Conservation (phyloP, 139 green algal genomes). For the Closterium sp. region DNA sequence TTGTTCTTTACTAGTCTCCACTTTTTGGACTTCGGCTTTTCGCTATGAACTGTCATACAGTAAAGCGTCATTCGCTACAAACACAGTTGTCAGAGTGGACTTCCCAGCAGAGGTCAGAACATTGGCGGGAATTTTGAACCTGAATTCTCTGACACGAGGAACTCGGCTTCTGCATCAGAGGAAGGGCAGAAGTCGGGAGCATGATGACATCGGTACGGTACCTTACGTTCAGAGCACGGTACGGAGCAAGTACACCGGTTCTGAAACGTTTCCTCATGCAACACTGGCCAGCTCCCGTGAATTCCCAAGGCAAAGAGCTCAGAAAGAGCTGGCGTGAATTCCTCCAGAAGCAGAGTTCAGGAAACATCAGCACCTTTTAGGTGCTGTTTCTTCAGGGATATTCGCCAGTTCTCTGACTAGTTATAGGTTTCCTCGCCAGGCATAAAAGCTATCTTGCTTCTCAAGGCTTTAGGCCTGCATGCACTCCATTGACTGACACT, state of each 20-base stretch:
- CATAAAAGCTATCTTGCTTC: neutral
- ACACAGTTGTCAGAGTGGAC: neutral
- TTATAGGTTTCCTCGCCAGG: too few relatives aligned
- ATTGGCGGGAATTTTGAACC: neutral
- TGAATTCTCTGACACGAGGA: neutral
- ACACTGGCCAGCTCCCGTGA: neutral
- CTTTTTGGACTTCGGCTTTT: neutral
- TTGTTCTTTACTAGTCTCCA: too few relatives aligned
- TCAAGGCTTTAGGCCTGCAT: neutral
- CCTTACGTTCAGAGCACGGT: neutral
- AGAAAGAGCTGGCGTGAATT: neutral
- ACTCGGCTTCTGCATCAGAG: too few relatives aligned
- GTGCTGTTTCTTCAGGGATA: too few relatives aligned
- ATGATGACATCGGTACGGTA: neutral
- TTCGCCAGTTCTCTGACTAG: too few relatives aligned
- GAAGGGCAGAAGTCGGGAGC: neutral
- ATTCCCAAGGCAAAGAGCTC: neutral
- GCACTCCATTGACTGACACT: neutral
- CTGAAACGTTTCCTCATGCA: neutral
- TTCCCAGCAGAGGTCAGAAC: neutral
- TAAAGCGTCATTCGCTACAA: neutral
- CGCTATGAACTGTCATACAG: neutral
- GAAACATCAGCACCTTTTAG: too few relatives aligned
- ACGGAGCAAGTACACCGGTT: neutral
- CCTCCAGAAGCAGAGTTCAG: neutral